Base-by-base conservation (phyloP, 2,329 filamentous ascomycete species). In the Dothiorella sarmentorum region DNA sequence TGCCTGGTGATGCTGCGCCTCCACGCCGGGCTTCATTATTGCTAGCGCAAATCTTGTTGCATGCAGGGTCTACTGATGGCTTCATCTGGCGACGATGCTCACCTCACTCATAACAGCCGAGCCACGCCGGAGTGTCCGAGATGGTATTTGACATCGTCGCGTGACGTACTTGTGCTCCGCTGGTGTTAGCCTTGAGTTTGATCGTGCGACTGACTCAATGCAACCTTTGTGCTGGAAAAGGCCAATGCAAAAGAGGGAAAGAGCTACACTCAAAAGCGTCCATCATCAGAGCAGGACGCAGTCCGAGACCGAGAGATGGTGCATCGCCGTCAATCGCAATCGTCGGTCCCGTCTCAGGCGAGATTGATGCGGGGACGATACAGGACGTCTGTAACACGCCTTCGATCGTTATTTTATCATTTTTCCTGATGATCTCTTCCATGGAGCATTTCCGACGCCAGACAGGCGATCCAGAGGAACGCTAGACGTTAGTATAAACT, bases 401-500 rank as follows among this genome's bases (percentile, higher is more conserved):
- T 27, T 29, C 49, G 22, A 7, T 20, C 35, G 29, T 24, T 27
- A 17, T 40, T 33, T 40, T 20, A 20, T 29, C 35, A 10, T 9
- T 10, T 40, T 13, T 7, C 31, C 33, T 17, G 15, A 9, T 9
- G 13, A 31, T 3, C 29, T 31, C 13, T 29, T 31, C 29, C 29
- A 10, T n/a, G 4, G 24, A 51, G 49, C 35, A 17, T 38, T 38
- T 26, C 24, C 45, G 5, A 17, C 20, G 47, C 37, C 31, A 22
- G 15, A 15, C 33, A 18, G 45, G 9, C 29, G 29, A 31, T n/a
- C 10, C n/a, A 26, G 15, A 11, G 18, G 49, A 53, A 33, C 22
- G 40, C 15, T 53, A 29, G 49, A 53, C 49, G 49, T 53, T 53
- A 35, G 49, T 53, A 53, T 53, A 53, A 53, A 53, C 49, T 53